A percentile compares a stretch with the other conserved stretches of the same genome.
Evolutionary conservation across 1,139 yeast species (phyloP).

Genomic region (Nakaseomyces sp.): DNA sequence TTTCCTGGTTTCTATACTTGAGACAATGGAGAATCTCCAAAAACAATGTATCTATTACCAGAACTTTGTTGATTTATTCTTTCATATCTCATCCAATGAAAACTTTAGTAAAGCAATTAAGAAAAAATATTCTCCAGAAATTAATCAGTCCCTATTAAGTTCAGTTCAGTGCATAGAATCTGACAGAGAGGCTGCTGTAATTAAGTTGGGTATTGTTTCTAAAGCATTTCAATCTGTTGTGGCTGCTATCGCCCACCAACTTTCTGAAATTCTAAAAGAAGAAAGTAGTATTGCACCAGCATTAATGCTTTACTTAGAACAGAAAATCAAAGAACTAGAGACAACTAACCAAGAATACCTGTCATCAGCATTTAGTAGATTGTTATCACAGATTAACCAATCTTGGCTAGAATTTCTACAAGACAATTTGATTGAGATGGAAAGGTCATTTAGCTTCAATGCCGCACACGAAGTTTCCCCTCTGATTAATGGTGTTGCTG

Average conservation of each 20-base stretch:
- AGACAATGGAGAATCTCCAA: slow-evolving; percentile 32
- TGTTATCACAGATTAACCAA: slow-evolving; percentile 43
- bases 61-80: slow-evolving; percentile 53
- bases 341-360: slow-evolving; percentile 62
- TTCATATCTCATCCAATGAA: slow-evolving; percentile 48
- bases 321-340: slow-evolving; percentile 32
- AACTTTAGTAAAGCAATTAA: slow-evolving; percentile 44
- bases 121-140: slow-evolving; percentile 33
- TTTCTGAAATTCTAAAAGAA: slow-evolving; percentile 35
- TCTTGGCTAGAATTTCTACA: slow-evolving; percentile 56
- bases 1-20: slow-evolving; percentile 14
- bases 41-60: slow-evolving; percentile 50
- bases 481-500: slow-evolving; percentile 39
- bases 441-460: slow-evolving; percentile 28
- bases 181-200: slow-evolving; percentile 48
- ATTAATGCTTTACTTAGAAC: slow-evolving; percentile 37
- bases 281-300: slow-evolving; percentile 38
- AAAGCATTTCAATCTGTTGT: slow-evolving; percentile 46
- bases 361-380: slow-evolving; percentile 42
- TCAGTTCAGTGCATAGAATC: slow-evolving; percentile 38
- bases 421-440: slow-evolving; percentile 45
- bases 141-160: slow-evolving; percentile 28
- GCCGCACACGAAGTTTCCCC: slow-evolving; percentile 31
- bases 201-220: slow-evolving; percentile 44
- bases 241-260: slow-evolving; percentile 32